Conservation (phyloP, 306 rosid species). For the Vigna reflexopilosa region DNA sequence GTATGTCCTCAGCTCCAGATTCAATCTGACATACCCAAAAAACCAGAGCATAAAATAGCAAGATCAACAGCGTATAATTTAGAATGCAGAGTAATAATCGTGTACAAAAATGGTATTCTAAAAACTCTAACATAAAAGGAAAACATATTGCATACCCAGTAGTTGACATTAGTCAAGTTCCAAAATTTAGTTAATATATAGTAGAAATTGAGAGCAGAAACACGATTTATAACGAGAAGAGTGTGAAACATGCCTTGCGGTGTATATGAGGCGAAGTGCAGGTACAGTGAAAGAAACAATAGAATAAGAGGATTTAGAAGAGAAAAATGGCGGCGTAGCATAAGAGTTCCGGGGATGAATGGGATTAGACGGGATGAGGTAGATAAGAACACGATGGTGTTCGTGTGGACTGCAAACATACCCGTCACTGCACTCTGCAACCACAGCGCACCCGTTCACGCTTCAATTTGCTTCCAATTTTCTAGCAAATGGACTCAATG, state of each 20-base stretch:
- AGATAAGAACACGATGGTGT: slow-evolving; percentile 47
- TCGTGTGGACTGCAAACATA: slow-evolving; percentile 57
- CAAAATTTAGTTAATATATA: neutral
- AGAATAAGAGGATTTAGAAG: neutral
- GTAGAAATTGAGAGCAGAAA: neutral
- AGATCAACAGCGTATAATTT: neutral
- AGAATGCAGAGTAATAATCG: neutral
- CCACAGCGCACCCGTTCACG: slow-evolving; percentile 42
- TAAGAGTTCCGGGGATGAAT: neutral
- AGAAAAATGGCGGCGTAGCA: slow-evolving; percentile 16
- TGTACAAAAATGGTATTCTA: neutral
- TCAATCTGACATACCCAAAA: slow-evolving; percentile 44
- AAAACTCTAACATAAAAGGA: neutral
- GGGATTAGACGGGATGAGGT: too few species aligned
- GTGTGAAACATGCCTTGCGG: slow-evolving; percentile 37
- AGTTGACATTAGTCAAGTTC: slow-evolving; percentile 3
- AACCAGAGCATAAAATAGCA: neutral
- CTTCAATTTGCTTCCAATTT: neutral
- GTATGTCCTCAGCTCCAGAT: slow-evolving; percentile 38
- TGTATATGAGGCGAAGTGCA: neutral
- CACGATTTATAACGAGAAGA: neutral
- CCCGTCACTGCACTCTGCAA: slow-evolving; percentile 42
- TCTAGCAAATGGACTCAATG: slow-evolving; percentile 14
- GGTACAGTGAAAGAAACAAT: neutral
- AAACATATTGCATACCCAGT: slow-evolving; percentile 11